These are phyloP conservation scores for Corylus americana DNA, from an alignment of 306 rosid species.

Conservation along the genomic window DNA sequence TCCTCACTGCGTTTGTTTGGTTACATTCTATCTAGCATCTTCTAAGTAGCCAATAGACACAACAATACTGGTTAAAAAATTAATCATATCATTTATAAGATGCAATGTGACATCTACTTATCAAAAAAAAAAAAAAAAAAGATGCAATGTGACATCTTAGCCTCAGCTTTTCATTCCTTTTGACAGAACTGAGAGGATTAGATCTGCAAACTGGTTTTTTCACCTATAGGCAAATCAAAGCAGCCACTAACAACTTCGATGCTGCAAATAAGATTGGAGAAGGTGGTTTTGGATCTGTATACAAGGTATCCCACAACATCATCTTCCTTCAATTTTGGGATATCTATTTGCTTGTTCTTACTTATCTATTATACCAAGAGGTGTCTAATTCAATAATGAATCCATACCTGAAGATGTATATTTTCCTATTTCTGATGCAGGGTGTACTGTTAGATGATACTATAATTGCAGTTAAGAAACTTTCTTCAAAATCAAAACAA, in stretches of 20 bases:
- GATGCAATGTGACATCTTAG: too few relatives aligned
- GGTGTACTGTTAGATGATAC: constrained; percentile 55
- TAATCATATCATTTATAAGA: too few relatives aligned
- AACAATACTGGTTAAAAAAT: too few relatives aligned
- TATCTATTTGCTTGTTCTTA: background rate
- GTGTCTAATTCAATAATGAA: background rate
- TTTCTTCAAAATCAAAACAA: constrained; percentile 50
- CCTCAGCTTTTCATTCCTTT: too few relatives aligned
- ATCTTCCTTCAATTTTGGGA: background rate
- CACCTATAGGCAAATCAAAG: constrained; percentile 24
- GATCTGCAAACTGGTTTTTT: constrained; percentile 26
- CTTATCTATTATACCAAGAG: background rate
- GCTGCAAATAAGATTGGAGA: constrained; percentile 60
- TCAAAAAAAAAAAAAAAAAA: too few relatives aligned
- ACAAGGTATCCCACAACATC: constrained; percentile 1
- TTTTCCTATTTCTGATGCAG: constrained; percentile 24
- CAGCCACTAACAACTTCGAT: constrained; percentile 59
- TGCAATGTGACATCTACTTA: too few relatives aligned
- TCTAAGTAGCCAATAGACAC: too few relatives aligned
- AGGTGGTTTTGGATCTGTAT: constrained; percentile 85
- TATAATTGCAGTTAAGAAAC: constrained; percentile 54
- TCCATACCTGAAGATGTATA: background rate
- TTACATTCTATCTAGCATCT: too few relatives aligned
- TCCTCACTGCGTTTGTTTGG: too few relatives aligned
- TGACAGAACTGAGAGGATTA: background rate